These are phyloP conservation scores for Cucumis cinereus DNA, from an alignment of 306 rosid genomes.

Conservation along the genomic window DNA sequence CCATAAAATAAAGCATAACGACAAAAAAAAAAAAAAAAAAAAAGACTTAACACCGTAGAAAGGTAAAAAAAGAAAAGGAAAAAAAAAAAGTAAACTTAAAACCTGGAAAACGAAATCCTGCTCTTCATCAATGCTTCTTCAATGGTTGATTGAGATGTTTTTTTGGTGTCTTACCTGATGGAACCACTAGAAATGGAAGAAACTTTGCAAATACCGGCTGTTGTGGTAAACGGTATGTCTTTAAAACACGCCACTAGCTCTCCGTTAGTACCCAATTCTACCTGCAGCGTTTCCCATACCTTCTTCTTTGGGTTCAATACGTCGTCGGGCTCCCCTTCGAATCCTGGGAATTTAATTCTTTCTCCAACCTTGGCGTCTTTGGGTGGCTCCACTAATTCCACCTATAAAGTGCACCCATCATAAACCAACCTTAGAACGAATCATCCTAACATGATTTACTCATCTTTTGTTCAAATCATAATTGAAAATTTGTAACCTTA, in stretches of 20 bases:
- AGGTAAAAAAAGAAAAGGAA: too few species aligned
- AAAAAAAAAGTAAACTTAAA: too few species aligned
- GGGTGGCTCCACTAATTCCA: slow-evolving; percentile 85
- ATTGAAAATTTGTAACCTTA: slow-evolving; percentile 29
- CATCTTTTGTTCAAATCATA: neutral
- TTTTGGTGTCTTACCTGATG: slow-evolving; percentile 29
- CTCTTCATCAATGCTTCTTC: neutral
- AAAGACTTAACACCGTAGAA: too few species aligned
- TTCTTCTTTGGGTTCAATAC: slow-evolving; percentile 84
- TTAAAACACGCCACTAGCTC: slow-evolving; percentile 66
- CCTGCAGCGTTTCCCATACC: slow-evolving; percentile 91
- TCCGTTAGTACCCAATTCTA: slow-evolving; percentile 38
- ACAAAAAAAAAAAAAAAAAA: too few species aligned
- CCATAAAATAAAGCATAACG: neutral
- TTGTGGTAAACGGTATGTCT: slow-evolving; percentile 62
- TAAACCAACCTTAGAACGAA: neutral
- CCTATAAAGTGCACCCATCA: slow-evolving; percentile 24
- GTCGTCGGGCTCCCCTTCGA: slow-evolving; percentile 63
- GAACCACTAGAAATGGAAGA: slow-evolving; percentile 44
- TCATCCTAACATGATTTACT: neutral
- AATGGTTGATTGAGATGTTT: neutral
- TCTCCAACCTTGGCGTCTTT: slow-evolving; percentile 59
- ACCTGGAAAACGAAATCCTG: neutral
- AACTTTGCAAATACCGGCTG: slow-evolving; percentile 79
- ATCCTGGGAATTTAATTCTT: slow-evolving; percentile 52